Evolutionary conservation across 2,329 filamentous ascomycete species (phyloP), one percentile per base, ranked within the genome.

Genomic region (Colletotrichum truncatum): DNA sequence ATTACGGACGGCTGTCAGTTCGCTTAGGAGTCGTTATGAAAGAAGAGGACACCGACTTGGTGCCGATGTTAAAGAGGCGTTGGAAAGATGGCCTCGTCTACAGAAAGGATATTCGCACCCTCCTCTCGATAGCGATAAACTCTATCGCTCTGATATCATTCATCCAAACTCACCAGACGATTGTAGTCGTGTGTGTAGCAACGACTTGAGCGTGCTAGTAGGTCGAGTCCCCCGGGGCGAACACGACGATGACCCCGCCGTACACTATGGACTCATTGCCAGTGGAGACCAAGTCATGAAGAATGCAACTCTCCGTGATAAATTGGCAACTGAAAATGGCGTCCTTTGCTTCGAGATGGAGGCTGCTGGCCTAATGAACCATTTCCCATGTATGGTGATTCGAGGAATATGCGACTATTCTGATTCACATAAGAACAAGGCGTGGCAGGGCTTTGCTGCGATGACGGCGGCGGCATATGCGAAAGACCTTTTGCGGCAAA

Each of bases 321-420:
- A 70, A 70, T 0, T 23, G 46, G 0, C 39, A 69, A 0, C 21
- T 70, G n/a, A n/a, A 68, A 6, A 71, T 73, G 52, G 68, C 0
- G 48, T 70, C 0, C 53, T 73, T 0, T 76, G 74, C 2, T 66
- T 76, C 8, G 72, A 77, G 30, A 76, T 74, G 74, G 74, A 75
- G 11, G 71, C 72, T 1, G 74, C 75, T 0, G 74, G 75, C 0
- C 23, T 75, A 0, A 69, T 72, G 64, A 64, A 68, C 14, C 36
- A 71, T 1, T 69, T 78, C 1, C 74, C 75, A 0, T 81, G 75
- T 25, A 58, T 81, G 0, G 72, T 77, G 0, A 76, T 82, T n/a
- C 73, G 77, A 10, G 79, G 78, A 0, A 78, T 82, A 0, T 81
- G 74, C 28, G 76, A 80, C 43, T 82, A 81, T 41, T 72, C 76